Base-by-base conservation (phyloP, 2,329 filamentous ascomycete species). In the Graphiopsis chlorocephala region DNA sequence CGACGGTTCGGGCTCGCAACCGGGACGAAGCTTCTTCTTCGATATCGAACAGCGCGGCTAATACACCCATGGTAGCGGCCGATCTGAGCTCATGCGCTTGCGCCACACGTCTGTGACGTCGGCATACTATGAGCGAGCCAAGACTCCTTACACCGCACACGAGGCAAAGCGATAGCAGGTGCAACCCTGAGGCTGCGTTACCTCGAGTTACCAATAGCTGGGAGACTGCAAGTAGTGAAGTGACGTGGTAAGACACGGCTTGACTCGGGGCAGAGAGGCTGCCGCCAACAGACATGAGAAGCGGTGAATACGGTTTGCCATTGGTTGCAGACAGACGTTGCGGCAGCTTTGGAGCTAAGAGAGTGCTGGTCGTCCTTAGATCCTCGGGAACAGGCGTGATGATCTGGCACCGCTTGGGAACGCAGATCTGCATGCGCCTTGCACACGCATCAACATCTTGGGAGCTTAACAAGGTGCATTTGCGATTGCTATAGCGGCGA, bases 81-180 rank as follows among this genome's bases (percentile, higher is more conserved):
- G 71, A 73, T 73, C 71, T 64, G 66, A 68, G 68, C 68, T 70
- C 71, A 72, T 70, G 72, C 68, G 67, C 65, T 61, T 64, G 58
- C 69, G 67, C 63, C 64, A 66, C 61, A 59, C 58, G 65, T 65
- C 64, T 67, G 67, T 71, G 68, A 72, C 69, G 70, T 69, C 67
- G 68, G 67, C 64, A 68, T 65, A 66, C 65, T 63, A 64, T 67
- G 62, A 70, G 58, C 26, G 59, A 53, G 48, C 59, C 59, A 53
- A 62, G n/a, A 28, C 38, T 53, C 48, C 50, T 53, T 53, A 62
- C 59, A 62, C 59, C 59, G 59, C 59, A 62, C 45, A 55, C 59
- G 59, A 33, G 23, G 57, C 57, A 50, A 47, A 53, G 59, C 48
- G 26, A 53, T 53, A 62, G 47, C 29, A 52, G 31, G 59, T 62